Conservation (phyloP, 495 filamentous ascomycete genomes). For the Venustampulla echinocandica region DNA sequence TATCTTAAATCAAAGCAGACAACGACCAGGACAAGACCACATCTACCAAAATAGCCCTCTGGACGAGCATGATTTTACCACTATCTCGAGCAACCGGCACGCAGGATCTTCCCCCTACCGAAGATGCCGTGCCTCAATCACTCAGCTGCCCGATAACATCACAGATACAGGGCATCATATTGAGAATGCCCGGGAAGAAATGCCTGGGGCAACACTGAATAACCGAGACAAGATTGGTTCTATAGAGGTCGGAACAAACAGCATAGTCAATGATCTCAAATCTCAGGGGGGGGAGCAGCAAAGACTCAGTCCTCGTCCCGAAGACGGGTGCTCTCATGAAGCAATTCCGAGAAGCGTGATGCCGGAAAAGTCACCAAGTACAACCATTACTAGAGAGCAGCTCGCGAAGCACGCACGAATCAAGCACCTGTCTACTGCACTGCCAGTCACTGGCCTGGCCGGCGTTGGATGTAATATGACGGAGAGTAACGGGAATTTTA, state of each 20-base stretch:
- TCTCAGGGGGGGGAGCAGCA: conserved; percentile 3
- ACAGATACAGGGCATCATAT: too few species aligned
- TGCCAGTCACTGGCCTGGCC: conserved; percentile 3
- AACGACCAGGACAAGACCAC: neutral
- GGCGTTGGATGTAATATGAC: too few species aligned
- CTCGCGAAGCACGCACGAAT: conserved; percentile 16
- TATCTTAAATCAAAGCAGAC: neutral
- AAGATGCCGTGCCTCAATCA: too few species aligned
- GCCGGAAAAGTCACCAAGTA: neutral
- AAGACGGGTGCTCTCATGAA: neutral
- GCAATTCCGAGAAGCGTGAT: neutral
- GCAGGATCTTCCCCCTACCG: too few species aligned
- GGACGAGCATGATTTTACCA: too few species aligned
- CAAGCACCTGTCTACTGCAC: conserved; percentile 6
- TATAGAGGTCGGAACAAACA: neutral
- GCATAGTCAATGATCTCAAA: conserved; percentile 7
- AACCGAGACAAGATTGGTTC: neutral
- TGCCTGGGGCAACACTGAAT: neutral
- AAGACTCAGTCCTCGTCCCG: neutral
- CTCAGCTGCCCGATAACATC: too few species aligned
- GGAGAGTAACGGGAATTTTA: neutral
- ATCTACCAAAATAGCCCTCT: neutral
- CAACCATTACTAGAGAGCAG: conserved; percentile 9
- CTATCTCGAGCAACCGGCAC: too few species aligned
- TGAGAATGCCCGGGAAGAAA: too few species aligned